These are phyloP conservation scores for Tricholoma sp. DNA, from an alignment of 768 basidiomycete species.

Conservation along the genomic window DNA sequence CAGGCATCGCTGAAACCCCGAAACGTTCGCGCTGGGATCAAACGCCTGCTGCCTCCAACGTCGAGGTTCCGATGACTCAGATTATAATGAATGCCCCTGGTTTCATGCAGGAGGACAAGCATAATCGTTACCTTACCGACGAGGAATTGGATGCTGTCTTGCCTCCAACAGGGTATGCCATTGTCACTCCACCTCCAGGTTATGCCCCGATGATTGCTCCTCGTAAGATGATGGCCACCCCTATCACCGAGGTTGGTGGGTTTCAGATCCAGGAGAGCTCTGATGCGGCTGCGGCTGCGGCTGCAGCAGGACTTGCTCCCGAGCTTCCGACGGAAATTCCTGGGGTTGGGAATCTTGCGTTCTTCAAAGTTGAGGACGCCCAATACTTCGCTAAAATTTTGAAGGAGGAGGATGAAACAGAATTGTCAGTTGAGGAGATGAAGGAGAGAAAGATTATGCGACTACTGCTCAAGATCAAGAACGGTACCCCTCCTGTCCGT, in stretches of 20 bases:
- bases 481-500: constrained; percentile 96
- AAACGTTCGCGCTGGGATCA: constrained; percentile 98
- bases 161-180: constrained; percentile 80
- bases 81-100: constrained; percentile 89
- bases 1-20: constrained; percentile 55
- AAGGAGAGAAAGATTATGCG: constrained; percentile 99
- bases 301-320: constrained; percentile 87
- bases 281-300: constrained; percentile 82
- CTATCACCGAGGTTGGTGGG: constrained; percentile 61
- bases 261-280: constrained; percentile 98
- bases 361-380: constrained; percentile 98
- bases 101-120: constrained; percentile 89
- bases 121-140: constrained; percentile 93
- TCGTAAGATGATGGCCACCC: constrained; percentile 55
- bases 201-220: constrained; percentile 77
- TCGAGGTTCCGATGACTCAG: constrained; percentile 64
- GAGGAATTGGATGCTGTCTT: constrained; percentile 93
- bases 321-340: constrained; percentile 97
- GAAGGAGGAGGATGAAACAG: constrained; percentile 93
- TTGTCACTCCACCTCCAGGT: constrained; percentile 91
- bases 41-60: constrained; percentile 59
- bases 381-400: constrained; percentile 96
- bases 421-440: constrained; percentile 93
- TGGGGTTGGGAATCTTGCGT: constrained; percentile 93
- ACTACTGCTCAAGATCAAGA: constrained; percentile 96